Percentiles rank a stretch among this genome's conserved stretches.
Evolutionary conservation across 2,329 filamentous ascomycete genomes (phyloP).

Genomic region (Lachnellula subtilissima): DNA sequence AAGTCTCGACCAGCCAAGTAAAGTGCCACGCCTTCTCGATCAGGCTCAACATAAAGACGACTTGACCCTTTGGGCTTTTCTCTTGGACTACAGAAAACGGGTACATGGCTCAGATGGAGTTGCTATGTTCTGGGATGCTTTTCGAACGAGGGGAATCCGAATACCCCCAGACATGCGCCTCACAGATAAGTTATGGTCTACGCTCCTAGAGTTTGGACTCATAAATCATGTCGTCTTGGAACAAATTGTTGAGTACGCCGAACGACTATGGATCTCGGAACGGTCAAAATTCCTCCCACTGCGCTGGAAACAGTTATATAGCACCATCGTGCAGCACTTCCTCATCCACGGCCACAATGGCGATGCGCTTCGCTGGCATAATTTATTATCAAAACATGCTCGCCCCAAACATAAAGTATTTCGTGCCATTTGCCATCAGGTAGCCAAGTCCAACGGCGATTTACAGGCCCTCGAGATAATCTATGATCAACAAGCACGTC

Average conservation of each 20-base stretch:
- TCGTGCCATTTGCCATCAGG: constrained; percentile 32
- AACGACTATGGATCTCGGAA: constrained; percentile 33
- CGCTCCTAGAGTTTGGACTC: constrained; percentile 38
- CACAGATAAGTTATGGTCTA: constrained; percentile 41
- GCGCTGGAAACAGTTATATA: too few species aligned
- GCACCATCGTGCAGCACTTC: constrained; percentile 36
- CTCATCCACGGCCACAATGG: constrained; percentile 24
- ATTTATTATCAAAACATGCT: constrained; percentile 23
- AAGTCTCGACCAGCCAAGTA: constrained; percentile 17
- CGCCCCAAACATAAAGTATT: constrained; percentile 33
- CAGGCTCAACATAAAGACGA: constrained; percentile 26
- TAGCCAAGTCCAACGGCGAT: constrained; percentile 18
- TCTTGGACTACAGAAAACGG: constrained; percentile 38
- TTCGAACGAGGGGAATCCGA: constrained; percentile 32
- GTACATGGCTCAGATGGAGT: constrained; percentile 38
- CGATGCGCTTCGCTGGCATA: constrained; percentile 27
- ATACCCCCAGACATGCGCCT: constrained; percentile 37
- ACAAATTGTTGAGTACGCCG: constrained; percentile 37
- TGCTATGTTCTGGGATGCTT: constrained; percentile 39
- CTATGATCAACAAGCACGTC: constrained; percentile 34
- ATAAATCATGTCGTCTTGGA: constrained; percentile 31
- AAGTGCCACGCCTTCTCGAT: constrained; percentile 30
- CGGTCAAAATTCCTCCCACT: constrained; percentile 9
- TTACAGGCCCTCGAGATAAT: constrained; percentile 37
- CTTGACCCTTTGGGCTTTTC: constrained; percentile 35